A percentile compares a stretch with the other conserved stretches of the same genome.
phyloP scores from a whole-genome alignment of 2,329 filamentous ascomycete genomes.

The Periconia macrospinosa region DNA sequence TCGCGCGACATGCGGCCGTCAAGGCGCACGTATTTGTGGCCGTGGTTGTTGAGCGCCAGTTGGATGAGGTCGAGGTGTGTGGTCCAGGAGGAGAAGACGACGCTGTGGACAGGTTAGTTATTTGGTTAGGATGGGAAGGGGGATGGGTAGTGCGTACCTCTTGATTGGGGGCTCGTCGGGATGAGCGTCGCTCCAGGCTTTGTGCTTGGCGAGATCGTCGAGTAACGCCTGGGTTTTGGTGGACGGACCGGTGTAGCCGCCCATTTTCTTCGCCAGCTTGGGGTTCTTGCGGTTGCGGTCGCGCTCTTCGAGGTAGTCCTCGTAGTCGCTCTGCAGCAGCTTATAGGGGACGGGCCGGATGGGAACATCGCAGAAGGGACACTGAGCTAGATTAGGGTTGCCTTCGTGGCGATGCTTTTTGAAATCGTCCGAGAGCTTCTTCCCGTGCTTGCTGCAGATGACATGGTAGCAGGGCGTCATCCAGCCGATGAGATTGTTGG shows the following conservation, averaged over 20 bases:
- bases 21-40: slow-evolving; percentile 74
- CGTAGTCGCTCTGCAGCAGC: slow-evolving; percentile 63
- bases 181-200: slow-evolving; percentile 62
- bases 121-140: background rate
- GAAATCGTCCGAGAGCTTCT: slow-evolving; percentile 59
- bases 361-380: slow-evolving; percentile 68
- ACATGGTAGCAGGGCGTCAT: slow-evolving; percentile 89
- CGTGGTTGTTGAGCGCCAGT: slow-evolving; percentile 69
- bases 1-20: slow-evolving; percentile 85
- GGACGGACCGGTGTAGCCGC: slow-evolving; percentile 79
- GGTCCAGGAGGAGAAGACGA: slow-evolving; percentile 97
- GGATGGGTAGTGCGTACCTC: slow-evolving; percentile 44
- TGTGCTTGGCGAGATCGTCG: slow-evolving; percentile 68
- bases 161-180: slow-evolving; percentile 77
- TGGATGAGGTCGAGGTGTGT: slow-evolving; percentile 91
- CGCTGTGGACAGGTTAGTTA: slow-evolving; percentile 49
- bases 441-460: slow-evolving; percentile 75
- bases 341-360: slow-evolving; percentile 68
- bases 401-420: slow-evolving; percentile 37
- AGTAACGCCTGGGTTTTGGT: slow-evolving; percentile 88
- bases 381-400: slow-evolving; percentile 55
- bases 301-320: slow-evolving; percentile 56
- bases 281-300: slow-evolving; percentile 57
- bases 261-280: slow-evolving; percentile 62
- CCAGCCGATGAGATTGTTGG: slow-evolving; percentile 68